Percentiles rank a stretch among this genome's conserved stretches.
These are phyloP conservation scores for Tricholoma sp. DNA, from an alignment of 768 basidiomycete genomes.

Conservation along the genomic window DNA sequence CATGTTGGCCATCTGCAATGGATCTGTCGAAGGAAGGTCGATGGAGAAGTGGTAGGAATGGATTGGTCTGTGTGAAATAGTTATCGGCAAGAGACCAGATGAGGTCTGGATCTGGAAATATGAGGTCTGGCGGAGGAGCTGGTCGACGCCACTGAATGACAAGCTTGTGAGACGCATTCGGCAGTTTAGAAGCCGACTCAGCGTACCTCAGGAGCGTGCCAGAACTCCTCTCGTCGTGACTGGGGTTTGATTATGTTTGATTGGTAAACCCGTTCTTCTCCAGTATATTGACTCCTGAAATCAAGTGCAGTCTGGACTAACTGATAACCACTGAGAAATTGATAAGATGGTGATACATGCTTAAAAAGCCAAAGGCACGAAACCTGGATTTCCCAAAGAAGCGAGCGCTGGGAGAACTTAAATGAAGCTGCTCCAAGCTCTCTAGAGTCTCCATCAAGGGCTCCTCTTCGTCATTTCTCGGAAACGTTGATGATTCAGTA, in stretches of 20 bases:
- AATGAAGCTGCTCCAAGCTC: constrained; percentile 29
- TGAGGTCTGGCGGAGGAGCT: constrained; percentile 23
- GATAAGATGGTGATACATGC: background rate
- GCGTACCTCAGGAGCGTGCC: constrained; percentile 25
- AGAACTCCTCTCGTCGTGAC: constrained; percentile 41
- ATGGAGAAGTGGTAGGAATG: constrained; percentile 64
- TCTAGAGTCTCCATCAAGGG: constrained; percentile 21
- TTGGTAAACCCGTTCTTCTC: constrained; percentile 23
- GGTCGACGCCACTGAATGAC: background rate
- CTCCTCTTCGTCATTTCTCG: constrained; percentile 29
- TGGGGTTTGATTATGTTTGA: constrained; percentile 17
- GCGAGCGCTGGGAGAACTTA: constrained; percentile 33
- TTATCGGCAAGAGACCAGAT: constrained; percentile 48
- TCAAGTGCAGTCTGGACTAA: constrained; percentile 52
- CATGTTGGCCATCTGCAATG: constrained; percentile 45
- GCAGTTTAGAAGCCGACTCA: background rate
- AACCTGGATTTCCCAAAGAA: constrained; percentile 50
- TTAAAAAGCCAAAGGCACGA: background rate
- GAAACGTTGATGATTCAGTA: constrained; percentile 25
- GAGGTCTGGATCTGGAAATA: constrained; percentile 52
- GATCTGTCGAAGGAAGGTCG: constrained; percentile 59
- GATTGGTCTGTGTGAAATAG: constrained; percentile 61
- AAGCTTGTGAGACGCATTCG: background rate
- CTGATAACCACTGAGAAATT: constrained; percentile 37
- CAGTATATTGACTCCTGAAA: constrained; percentile 49